Evolutionary conservation across 257 asterid genomes (phyloP).

Genomic region (Rubia yunnanensis): DNA sequence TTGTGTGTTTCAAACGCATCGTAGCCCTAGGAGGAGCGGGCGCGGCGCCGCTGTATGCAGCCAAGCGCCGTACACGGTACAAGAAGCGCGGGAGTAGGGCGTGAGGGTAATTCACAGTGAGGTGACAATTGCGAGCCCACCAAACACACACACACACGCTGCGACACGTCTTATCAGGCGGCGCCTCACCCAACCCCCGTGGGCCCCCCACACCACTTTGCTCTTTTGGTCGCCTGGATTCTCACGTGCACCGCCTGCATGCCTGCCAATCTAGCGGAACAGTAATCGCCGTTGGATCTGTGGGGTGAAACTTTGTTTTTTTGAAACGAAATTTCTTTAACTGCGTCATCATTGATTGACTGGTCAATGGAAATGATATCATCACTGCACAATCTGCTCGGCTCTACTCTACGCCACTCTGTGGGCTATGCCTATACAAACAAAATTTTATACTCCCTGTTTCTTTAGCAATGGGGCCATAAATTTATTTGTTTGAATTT

Average conservation of each 20-base stretch:
- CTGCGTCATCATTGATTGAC: neutral
- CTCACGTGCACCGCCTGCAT: constrained; percentile 10
- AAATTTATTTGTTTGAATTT: no score
- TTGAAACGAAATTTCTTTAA: no score
- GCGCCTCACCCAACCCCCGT: constrained; percentile 37
- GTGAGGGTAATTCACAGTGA: constrained; percentile 25
- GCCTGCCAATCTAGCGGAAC: neutral
- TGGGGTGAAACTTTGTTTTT: no score
- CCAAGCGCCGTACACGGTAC: constrained; percentile 44
- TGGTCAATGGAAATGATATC: neutral
- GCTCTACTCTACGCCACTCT: neutral
- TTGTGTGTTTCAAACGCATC: no score
- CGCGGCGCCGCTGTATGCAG: neutral
- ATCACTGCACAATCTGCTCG: neutral
- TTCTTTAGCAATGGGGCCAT: no score
- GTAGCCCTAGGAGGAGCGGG: no score
- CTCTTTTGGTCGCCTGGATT: constrained; percentile 2
- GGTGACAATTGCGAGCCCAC: constrained; percentile 8
- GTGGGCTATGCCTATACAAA: neutral
- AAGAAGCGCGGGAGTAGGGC: constrained; percentile 38
- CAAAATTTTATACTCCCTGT: neutral
- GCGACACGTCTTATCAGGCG: constrained; percentile 63
- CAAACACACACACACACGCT: constrained; percentile 6
- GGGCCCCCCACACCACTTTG: constrained; percentile 1
- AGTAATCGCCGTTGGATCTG: constrained; percentile 4